Evolutionary conservation across 78 protist species (phyloP).

Genomic region (Dictyostelium discoideum): DNA sequence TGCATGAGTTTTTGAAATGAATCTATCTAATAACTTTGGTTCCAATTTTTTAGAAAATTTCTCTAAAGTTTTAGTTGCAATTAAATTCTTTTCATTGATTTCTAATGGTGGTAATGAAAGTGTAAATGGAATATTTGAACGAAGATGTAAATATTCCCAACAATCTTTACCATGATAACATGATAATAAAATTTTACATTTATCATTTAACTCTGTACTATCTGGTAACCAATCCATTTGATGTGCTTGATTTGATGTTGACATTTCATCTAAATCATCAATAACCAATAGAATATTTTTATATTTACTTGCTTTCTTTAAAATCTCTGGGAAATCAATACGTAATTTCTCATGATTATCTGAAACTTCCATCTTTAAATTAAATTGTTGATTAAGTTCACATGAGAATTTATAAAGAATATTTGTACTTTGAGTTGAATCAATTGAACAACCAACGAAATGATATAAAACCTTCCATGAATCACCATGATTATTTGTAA

Average conservation of each 20-base stretch:
- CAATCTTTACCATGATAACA: conserved; percentile 66
- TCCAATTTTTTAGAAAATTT: conserved; percentile 11
- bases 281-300: conserved; percentile 40
- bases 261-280: conserved; percentile 47
- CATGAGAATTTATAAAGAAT: conserved; percentile 20
- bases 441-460: conserved; percentile 50
- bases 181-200: not conserved
- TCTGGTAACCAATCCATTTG: conserved; percentile 82
- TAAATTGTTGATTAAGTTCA: not conserved
- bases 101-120: conserved; percentile 41
- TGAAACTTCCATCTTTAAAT: not conserved
- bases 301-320: not conserved
- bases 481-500: not conserved
- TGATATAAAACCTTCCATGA: conserved; percentile 37
- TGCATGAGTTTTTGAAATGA: conserved; percentile 49
- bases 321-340: conserved; percentile 25
- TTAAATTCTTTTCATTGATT: conserved; percentile 14
- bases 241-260: conserved; percentile 43
- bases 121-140: conserved; percentile 55
- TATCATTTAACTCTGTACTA: not conserved
- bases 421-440: conserved; percentile 45
- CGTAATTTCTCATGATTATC: conserved; percentile 39
- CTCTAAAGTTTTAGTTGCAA: conserved; percentile 28
- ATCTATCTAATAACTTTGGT: conserved; percentile 37
- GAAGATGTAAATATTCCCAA: conserved; percentile 68